Evolutionary conservation across 495 filamentous ascomycete genomes (phyloP).

Genomic region (Parathielavia appendiculata): DNA sequence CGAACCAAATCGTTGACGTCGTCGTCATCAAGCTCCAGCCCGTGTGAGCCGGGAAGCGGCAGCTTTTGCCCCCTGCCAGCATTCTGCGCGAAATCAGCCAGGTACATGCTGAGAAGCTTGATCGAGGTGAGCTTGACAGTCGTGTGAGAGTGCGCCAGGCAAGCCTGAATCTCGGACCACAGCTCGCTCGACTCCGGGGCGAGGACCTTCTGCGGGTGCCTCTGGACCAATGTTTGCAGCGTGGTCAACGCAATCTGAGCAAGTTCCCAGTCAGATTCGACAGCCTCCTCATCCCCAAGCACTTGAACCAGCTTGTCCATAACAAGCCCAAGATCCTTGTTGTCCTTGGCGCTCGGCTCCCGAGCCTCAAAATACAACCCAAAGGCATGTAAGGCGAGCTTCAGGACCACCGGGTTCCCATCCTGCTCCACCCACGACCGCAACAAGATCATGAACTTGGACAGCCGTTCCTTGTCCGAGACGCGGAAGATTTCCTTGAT

Average conservation of each 20-base stretch:
- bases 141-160: conserved; percentile 65
- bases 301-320: conserved; percentile 41
- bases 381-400: conserved; percentile 73
- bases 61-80: conserved; percentile 49
- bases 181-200: conserved; percentile 49
- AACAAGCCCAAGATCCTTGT: conserved; percentile 53
- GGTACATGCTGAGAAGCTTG: conserved; percentile 67
- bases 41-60: conserved; percentile 65
- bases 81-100: conserved; percentile 69
- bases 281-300: conserved; percentile 45
- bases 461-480: conserved; percentile 65
- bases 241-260: conserved; percentile 68
- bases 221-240: conserved; percentile 61
- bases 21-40: conserved; percentile 58
- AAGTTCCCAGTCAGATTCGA: conserved; percentile 65
- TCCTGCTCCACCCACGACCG: conserved; percentile 72
- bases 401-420: conserved; percentile 61
- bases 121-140: conserved; percentile 73
- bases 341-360: conserved; percentile 49
- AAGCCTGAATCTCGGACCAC: conserved; percentile 62
- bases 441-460: conserved; percentile 62
- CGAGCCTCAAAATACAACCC: conserved; percentile 73
- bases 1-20: conserved; percentile 63
- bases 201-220: conserved; percentile 57
- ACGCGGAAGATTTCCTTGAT: conserved; percentile 74